Percentiles rank a stretch among this genome's conserved stretches.
Evolutionary conservation across 768 basidiomycete species (phyloP).

Genomic region (Plicaturopsis crispa): DNA sequence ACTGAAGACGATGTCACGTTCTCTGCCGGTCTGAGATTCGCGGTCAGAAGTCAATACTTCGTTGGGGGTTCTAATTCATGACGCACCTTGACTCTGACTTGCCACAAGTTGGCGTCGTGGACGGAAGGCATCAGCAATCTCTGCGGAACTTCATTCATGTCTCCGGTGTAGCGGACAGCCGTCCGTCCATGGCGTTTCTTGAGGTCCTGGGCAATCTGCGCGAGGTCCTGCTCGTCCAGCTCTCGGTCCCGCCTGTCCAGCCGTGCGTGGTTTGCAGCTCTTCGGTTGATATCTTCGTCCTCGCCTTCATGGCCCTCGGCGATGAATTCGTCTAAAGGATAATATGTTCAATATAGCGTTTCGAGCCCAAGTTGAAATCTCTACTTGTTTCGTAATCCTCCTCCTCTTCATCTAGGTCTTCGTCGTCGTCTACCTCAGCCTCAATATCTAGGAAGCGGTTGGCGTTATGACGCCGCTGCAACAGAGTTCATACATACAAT

Average conservation of each 20-base stretch:
- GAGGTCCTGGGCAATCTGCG: conserved; percentile 77
- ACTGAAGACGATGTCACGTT: conserved; percentile 89
- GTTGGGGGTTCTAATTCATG: not conserved
- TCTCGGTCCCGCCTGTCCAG: conserved; percentile 67
- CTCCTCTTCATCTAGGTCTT: conserved; percentile 90
- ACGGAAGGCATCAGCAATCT: conserved; percentile 93
- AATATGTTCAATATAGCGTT: conserved; percentile 4
- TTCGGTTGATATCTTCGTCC: conserved; percentile 45
- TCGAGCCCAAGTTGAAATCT: not conserved
- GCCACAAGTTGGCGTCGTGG: conserved; percentile 94
- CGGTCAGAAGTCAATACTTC: conserved; percentile 2
- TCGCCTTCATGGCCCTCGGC: conserved; percentile 59
- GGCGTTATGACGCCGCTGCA: conserved; percentile 59
- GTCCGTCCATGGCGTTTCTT: conserved; percentile 69
- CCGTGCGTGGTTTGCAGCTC: conserved; percentile 56
- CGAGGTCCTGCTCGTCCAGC: conserved; percentile 70
- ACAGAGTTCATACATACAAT: conserved; percentile 6
- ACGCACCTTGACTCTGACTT: conserved; percentile 84
- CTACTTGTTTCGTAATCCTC: conserved; percentile 66
- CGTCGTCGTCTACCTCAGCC: conserved; percentile 94
- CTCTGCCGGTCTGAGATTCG: conserved; percentile 67
- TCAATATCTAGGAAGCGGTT: conserved; percentile 93
- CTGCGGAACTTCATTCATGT: conserved; percentile 91
- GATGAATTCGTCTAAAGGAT: conserved; percentile 58
- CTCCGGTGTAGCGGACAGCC: conserved; percentile 75